These are phyloP conservation scores for Telfairia occidentalis DNA, from an alignment of 331 rosid genomes.

Conservation along the genomic window DNA sequence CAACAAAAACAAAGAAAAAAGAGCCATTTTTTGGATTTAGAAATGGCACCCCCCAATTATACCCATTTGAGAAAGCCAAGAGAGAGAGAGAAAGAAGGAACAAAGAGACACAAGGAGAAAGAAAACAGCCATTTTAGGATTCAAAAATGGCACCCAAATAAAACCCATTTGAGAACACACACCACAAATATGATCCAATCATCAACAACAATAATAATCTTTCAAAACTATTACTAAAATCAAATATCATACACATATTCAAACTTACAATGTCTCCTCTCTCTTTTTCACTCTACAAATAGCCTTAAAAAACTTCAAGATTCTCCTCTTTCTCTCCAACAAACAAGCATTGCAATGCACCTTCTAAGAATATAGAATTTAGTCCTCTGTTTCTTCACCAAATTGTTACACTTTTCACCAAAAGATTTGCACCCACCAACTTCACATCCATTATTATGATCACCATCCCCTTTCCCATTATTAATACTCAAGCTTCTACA, in stretches of 20 bases:
- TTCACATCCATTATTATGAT: neutral
- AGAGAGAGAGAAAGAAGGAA: neutral
- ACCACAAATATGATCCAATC: neutral
- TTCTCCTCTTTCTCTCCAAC: conserved; percentile 58
- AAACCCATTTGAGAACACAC: neutral
- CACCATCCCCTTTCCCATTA: neutral
- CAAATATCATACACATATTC: neutral
- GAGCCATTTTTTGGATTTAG: neutral
- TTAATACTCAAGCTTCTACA: neutral
- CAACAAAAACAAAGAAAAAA: neutral
- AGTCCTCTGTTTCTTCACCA: conserved; percentile 84
- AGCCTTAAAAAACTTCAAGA: neutral
- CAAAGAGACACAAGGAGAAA: neutral
- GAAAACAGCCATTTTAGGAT: neutral
- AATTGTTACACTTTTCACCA: conserved; percentile 57
- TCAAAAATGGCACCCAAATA: neutral
- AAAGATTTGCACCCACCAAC: conserved; percentile 34
- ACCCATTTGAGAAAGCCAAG: neutral
- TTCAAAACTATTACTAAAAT: neutral
- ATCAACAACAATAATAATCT: neutral
- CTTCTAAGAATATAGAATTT: conserved; percentile 97
- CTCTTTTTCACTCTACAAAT: neutral
- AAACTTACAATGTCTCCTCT: neutral
- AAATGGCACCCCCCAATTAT: neutral
- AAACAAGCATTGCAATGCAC: conserved; percentile 83